phyloP scores from a whole-genome alignment of 163 green algal species.

The Scenedesmus sp. region DNA sequence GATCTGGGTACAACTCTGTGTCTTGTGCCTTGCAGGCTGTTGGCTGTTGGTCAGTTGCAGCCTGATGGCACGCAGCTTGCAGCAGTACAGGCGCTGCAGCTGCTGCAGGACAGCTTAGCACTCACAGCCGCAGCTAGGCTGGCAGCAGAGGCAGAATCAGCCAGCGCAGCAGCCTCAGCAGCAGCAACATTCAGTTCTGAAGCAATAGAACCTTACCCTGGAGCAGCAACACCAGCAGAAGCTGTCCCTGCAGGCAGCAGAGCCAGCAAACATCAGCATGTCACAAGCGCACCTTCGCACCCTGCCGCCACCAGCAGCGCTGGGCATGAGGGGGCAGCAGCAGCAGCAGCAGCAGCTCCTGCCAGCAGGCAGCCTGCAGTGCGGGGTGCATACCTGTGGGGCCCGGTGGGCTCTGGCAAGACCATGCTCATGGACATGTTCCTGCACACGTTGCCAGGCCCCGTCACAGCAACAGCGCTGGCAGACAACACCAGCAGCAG shows the following conservation, averaged over 20 bases:
- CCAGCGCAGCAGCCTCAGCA: background rate
- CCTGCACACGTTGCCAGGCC: conserved; percentile 47
- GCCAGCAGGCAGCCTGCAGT: background rate
- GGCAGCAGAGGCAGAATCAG: background rate
- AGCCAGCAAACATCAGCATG: background rate
- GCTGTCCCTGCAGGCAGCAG: background rate
- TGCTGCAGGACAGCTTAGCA: conserved; percentile 54
- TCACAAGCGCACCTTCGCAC: background rate
- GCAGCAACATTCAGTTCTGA: background rate
- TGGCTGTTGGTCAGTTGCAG: conserved; percentile 43
- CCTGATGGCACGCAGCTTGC: conserved; percentile 56
- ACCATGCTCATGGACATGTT: conserved; percentile 91
- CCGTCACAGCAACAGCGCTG: background rate
- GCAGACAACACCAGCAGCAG: background rate
- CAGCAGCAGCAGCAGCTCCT: conserved; percentile 18
- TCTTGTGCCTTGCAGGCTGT: conserved; percentile 27
- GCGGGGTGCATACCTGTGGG: conserved; percentile 77
- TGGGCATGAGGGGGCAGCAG: background rate
- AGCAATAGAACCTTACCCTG: background rate
- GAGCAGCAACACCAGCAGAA: background rate
- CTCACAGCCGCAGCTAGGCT: background rate
- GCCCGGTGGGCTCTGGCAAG: conserved; percentile 82
- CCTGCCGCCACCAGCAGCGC: background rate
- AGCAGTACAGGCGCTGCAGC: conserved; percentile 56
- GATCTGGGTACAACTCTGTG: background rate